phyloP scores from a whole-genome alignment of 345 rosid genomes.

The Orychophragmus violaceus region DNA sequence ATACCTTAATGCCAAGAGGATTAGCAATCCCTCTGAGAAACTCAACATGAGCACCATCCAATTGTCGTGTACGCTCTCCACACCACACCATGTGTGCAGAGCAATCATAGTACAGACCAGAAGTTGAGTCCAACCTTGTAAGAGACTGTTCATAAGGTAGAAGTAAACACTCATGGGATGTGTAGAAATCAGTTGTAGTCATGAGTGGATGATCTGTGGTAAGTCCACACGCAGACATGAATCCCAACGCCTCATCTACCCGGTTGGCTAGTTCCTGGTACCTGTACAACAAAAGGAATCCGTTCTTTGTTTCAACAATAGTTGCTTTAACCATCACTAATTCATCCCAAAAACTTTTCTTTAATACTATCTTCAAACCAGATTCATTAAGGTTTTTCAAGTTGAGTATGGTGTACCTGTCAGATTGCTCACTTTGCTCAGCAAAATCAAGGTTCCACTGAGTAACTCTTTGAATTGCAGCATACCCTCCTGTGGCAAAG shows the following conservation, averaged over 20 bases:
- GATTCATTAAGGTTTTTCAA: too few species aligned
- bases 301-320: background rate
- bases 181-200: conserved; percentile 59
- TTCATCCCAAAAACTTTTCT: too few species aligned
- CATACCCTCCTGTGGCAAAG: conserved; percentile 42
- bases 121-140: conserved; percentile 53
- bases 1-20: conserved; percentile 55
- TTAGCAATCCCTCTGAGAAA: conserved; percentile 59
- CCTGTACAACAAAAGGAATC: conserved; percentile 12
- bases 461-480: too few species aligned
- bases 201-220: conserved; percentile 51
- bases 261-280: conserved; percentile 48
- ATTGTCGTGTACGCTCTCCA: conserved; percentile 59
- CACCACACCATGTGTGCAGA: conserved; percentile 64
- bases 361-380: too few species aligned
- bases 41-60: conserved; percentile 62
- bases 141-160: conserved; percentile 58
- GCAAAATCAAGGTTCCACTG: conserved; percentile 56
- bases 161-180: conserved; percentile 60
- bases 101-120: conserved; percentile 26
- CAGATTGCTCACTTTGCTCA: conserved; percentile 52
- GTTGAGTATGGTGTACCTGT: too few species aligned
- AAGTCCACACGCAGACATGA: conserved; percentile 59
- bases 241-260: conserved; percentile 62
- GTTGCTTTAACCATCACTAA: too few species aligned